phyloP scores from a whole-genome alignment of 2,329 filamentous ascomycete species.

The Diaporthe helianthi region DNA sequence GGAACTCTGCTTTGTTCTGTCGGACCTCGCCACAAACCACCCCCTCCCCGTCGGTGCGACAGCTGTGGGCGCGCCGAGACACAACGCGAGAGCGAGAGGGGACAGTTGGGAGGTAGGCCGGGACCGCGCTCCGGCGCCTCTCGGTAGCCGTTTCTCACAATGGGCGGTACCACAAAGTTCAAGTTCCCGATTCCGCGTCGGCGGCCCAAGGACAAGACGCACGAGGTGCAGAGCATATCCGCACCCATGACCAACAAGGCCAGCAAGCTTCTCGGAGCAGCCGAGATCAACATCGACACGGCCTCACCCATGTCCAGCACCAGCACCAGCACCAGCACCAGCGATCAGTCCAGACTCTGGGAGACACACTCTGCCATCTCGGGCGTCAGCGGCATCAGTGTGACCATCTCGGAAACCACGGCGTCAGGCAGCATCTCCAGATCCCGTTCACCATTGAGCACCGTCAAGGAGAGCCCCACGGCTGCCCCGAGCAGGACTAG shows the following conservation, averaged over 20 bases:
- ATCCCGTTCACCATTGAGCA: slow-evolving; percentile 20
- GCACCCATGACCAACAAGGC: slow-evolving; percentile 55
- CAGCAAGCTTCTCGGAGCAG: slow-evolving; percentile 57
- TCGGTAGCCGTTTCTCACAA: slow-evolving; percentile 5
- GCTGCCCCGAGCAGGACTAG: slow-evolving; percentile 36
- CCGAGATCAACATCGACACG: slow-evolving; percentile 48
- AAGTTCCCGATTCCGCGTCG: slow-evolving; percentile 57
- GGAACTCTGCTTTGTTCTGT: slow-evolving; percentile 16
- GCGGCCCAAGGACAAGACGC: slow-evolving; percentile 49
- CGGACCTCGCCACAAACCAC: neutral
- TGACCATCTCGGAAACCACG: slow-evolving; percentile 52
- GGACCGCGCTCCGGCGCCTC: neutral
- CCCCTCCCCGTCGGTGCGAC: neutral
- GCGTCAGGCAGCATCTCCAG: slow-evolving; percentile 40
- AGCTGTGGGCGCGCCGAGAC: neutral
- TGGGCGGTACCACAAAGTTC: slow-evolving; percentile 49
- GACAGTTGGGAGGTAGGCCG: neutral
- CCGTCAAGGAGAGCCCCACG: slow-evolving; percentile 37
- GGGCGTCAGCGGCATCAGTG: slow-evolving; percentile 55
- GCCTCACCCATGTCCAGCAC: slow-evolving; percentile 43
- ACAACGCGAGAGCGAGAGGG: neutral
- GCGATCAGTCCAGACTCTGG: slow-evolving; percentile 45
- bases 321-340: slow-evolving; percentile 30
- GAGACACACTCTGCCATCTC: slow-evolving; percentile 50
- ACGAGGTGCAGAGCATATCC: slow-evolving; percentile 40